phyloP scores from a whole-genome alignment of 805 yeast species.

The Zygosaccharomyces pseudorouxii region DNA sequence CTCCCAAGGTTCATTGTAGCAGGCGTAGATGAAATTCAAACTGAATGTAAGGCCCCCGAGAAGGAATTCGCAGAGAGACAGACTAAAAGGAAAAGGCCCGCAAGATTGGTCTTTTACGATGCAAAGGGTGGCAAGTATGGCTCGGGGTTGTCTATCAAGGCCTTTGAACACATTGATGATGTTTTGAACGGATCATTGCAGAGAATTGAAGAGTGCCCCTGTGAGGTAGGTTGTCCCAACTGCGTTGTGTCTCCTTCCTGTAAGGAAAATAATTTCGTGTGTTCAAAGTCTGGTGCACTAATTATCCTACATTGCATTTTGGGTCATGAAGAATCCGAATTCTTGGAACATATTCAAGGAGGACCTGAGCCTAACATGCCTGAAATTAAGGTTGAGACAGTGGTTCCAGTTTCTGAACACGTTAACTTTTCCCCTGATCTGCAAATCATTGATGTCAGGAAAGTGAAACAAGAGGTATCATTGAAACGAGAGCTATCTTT shows the following conservation, averaged over 20 bases:
- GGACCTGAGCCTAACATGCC: constrained; percentile 83
- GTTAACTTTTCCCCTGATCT: constrained; percentile 63
- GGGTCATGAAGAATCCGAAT: constrained; percentile 42
- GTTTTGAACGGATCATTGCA: constrained; percentile 56
- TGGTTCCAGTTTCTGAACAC: constrained; percentile 47
- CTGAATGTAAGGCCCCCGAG: constrained; percentile 97
- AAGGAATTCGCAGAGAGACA: constrained; percentile 84
- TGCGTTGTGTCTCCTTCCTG: constrained; percentile 86
- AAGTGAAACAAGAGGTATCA: not conserved
- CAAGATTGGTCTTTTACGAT: constrained; percentile 79
- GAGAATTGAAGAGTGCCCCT: constrained; percentile 58
- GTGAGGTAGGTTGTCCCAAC: constrained; percentile 66
- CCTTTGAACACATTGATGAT: constrained; percentile 71
- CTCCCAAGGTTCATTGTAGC: constrained; percentile 69
- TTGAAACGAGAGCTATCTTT: not conserved
- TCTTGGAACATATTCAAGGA: constrained; percentile 40
- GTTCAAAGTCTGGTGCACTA: constrained; percentile 82
- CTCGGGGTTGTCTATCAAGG: constrained; percentile 72
- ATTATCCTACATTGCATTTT: constrained; percentile 60
- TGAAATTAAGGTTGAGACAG: constrained; percentile 60
- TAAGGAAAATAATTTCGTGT: constrained; percentile 72
- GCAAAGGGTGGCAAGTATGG: constrained; percentile 77
- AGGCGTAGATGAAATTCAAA: constrained; percentile 71
- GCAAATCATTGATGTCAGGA: constrained; percentile 43
- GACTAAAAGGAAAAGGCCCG: constrained; percentile 73